Conservation (phyloP, 805 yeast species). For the Candida succiphila region DNA sequence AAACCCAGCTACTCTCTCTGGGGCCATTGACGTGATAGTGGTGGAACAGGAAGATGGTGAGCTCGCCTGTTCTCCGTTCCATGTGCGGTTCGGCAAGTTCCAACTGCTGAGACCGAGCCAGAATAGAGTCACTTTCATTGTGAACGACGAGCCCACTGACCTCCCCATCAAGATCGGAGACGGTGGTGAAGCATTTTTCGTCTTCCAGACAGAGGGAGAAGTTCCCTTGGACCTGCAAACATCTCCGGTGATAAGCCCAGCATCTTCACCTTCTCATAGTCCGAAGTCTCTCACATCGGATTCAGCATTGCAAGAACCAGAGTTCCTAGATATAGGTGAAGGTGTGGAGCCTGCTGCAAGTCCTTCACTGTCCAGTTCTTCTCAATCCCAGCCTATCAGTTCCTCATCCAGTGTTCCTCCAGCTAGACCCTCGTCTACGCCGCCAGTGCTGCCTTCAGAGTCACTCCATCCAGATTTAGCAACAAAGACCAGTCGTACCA, state of each 20-base stretch:
- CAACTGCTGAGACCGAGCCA: constrained; percentile 89
- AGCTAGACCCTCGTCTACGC: constrained; percentile 4
- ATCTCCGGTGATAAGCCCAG: constrained; percentile 72
- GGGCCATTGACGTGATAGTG: constrained; percentile 95
- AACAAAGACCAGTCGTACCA: constrained; percentile 6
- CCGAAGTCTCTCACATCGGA: constrained; percentile 12
- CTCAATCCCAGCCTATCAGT: constrained; percentile 5
- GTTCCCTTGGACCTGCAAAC: constrained; percentile 76
- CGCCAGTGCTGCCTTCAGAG: too few relatives aligned
- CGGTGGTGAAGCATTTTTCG: constrained; percentile 97
- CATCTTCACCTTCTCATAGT: constrained; percentile 44
- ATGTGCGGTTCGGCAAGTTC: constrained; percentile 91
- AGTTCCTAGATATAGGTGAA: constrained; percentile 36
- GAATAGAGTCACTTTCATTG: constrained; percentile 82
- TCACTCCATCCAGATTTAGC: too few relatives aligned
- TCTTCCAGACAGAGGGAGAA: constrained; percentile 70
- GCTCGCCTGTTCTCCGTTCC: constrained; percentile 86
- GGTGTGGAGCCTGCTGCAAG: constrained; percentile 11
- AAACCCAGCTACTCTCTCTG: constrained; percentile 92
- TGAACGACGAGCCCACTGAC: constrained; percentile 72
- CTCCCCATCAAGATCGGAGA: constrained; percentile 95
- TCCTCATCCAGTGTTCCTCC: neutral
- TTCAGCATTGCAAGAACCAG: constrained; percentile 31
- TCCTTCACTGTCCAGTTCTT: constrained; percentile 4
- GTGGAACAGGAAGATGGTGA: constrained; percentile 77